Base-by-base conservation (phyloP, 345 rosid genomes). In the Balakata baccata region DNA sequence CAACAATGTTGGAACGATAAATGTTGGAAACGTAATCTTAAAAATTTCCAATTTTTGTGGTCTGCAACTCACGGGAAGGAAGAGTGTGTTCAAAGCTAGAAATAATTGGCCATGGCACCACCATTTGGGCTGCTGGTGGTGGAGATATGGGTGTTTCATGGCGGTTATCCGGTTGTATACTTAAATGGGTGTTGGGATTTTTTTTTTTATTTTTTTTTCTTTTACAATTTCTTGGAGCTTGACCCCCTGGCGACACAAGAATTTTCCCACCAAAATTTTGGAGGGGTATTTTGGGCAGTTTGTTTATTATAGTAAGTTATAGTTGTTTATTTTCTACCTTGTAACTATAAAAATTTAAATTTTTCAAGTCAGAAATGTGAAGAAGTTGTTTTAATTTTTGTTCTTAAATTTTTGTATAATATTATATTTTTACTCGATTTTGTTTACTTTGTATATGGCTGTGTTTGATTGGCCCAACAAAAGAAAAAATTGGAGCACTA, bases 221-320 rank as follows among this genome's bases (percentile, higher is more conserved):
- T 37, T 62, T 62, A 13, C 34, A 29, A 8, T 65, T 72, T 50
- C 37, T 54, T 66, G 70, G 54, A 13, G 23, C 13, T 45, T 9
- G 60, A 52, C 1, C 1, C 22, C 11, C 20, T 9, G 9, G 23
- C 4, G 23, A 12, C 6, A 25, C n/a, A 9, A 16, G 16, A 68
- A 37, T 54, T 68, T 75, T 75, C 78, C 78, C 78, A 68, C 73
- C 73, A 60, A 62, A 13, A 50, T 69, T 69, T 67, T 34, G 13
- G 39, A 61, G 61, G 73, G 74, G 54, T 53, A 25, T 62, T 75
- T 68, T 25, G 62, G 78, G 78, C 43, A 75, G 45, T 72, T 34
- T 62, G 6, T 9, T 71, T n/a, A n/a, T n/a, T n/a, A n/a, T n/a
- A n/a, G n/a, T n/a, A n/a, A n/a, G n/a, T n/a, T n/a, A n/a, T n/a